Base-by-base conservation (phyloP, 768 basidiomycete genomes). In the Pleurotus sapidus region DNA sequence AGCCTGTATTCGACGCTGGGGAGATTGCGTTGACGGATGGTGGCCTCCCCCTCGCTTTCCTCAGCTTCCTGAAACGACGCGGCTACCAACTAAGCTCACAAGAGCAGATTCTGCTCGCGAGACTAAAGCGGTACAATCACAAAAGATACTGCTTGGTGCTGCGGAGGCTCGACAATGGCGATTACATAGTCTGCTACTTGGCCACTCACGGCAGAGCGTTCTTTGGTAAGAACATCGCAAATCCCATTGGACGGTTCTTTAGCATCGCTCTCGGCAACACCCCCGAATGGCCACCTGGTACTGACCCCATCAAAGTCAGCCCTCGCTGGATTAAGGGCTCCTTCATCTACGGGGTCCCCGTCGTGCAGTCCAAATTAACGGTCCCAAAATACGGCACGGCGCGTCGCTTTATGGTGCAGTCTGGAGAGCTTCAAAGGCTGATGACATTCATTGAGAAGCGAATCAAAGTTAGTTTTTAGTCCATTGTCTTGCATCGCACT, bases 111-210 rank as follows among this genome's bases (percentile, higher is more conserved):
- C 24, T 54, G 42, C 39, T 40, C 20, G 23, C 20, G 20, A 15
- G n/a, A 30, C 6, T 18, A 40, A 6, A 20, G 15, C 38, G 51
- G 12, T 15, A 18, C 12, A 25, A 54, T 7, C 51, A 40, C 51
- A 54, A 54, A 24, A 37, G 74, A 39, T 72, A 61, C 55, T 77
- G 75, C 53, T 56, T 77, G n/a, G 66, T 77, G 49, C 66, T 75
- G 23, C 59, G 64, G 27, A 70, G 67, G 30, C 62, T 72, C 14
- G 59, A 59, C 18, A 62, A 57, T 9, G 62, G 67, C 12, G 48
- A 49, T 46, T 74, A 76, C 55, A 63, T 74, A 43, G 69, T 76
- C 49, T 77, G 73, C 57, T 67, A 69, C 46, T 59, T 75, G 57
- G 69, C 73, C 24, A 72, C 75, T 18, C 74, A 70, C 43, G 69